These are phyloP conservation scores for Cyathus striatus DNA, from an alignment of 768 basidiomycete species.

Conservation along the genomic window DNA sequence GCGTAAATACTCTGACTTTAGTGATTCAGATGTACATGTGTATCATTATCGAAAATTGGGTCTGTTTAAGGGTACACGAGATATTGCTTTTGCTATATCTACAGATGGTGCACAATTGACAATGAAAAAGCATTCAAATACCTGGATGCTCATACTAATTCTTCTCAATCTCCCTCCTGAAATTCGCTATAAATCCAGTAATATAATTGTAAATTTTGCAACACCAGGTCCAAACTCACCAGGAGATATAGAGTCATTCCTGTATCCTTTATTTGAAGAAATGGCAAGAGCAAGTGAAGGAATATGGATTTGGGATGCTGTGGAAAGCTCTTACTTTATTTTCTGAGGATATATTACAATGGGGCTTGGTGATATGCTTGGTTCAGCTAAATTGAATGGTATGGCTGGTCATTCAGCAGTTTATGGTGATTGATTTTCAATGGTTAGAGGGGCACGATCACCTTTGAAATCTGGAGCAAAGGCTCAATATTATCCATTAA, in stretches of 20 bases:
- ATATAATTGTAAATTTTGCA: slow-evolving; percentile 16
- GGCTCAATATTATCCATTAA: slow-evolving; percentile 20
- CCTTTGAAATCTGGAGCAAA: slow-evolving; percentile 13
- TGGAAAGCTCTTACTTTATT: slow-evolving; percentile 17
- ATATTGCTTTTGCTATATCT: slow-evolving; percentile 17
- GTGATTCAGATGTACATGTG: slow-evolving; percentile 13
- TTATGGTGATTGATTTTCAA: slow-evolving; percentile 22
- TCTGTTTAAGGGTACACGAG: slow-evolving; percentile 16
- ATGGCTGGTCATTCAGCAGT: slow-evolving; percentile 20
- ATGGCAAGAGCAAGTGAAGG: slow-evolving; percentile 19
- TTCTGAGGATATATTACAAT: slow-evolving; percentile 11
- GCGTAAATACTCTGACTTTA: slow-evolving; percentile 18
- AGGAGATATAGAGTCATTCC: slow-evolving; percentile 19
- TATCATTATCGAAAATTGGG: slow-evolving; percentile 12
- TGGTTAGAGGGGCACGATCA: slow-evolving; percentile 18
- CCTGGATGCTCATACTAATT: slow-evolving; percentile 18
- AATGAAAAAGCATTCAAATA: slow-evolving; percentile 26
- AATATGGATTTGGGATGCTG: slow-evolving; percentile 27
- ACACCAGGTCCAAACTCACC: slow-evolving; percentile 21
- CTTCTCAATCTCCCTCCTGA: slow-evolving; percentile 19
- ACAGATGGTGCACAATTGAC: slow-evolving; percentile 25
- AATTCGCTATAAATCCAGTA: slow-evolving; percentile 13
- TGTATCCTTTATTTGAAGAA: slow-evolving; percentile 19
- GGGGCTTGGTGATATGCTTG: slow-evolving; percentile 24
- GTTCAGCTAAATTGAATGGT: slow-evolving; percentile 24